A percentile compares a stretch with the other conserved stretches of the same genome.
Evolutionary conservation across 2,329 filamentous ascomycete species (phyloP).

Genomic region (Phialophora expanda): DNA sequence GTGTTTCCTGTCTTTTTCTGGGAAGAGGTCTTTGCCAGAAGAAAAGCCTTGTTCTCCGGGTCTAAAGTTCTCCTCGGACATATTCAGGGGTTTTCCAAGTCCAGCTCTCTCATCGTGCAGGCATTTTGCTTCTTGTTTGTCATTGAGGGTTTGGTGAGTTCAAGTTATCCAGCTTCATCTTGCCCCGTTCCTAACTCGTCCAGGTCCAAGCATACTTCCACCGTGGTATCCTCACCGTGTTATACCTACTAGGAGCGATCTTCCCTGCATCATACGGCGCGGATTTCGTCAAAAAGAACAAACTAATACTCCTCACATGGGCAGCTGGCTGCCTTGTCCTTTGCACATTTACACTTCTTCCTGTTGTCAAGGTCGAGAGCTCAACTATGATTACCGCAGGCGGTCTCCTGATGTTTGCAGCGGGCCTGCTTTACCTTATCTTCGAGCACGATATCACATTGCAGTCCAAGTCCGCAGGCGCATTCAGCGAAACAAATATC

Average conservation of each 20-base stretch:
- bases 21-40: conserved; percentile 88
- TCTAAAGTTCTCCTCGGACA: conserved; percentile 71
- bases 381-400: conserved; percentile 76
- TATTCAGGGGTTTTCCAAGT: conserved; percentile 64
- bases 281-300: conserved; percentile 71
- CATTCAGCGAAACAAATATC: conserved; percentile 33
- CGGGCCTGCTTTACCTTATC: conserved; percentile 77
- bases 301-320: conserved; percentile 72
- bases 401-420: conserved; percentile 74
- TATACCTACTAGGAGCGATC: conserved; percentile 75
- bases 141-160: conserved; percentile 73
- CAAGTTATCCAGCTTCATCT: background rate
- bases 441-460: conserved; percentile 71
- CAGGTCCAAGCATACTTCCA: conserved; percentile 91
- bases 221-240: conserved; percentile 80
- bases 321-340: conserved; percentile 76
- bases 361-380: conserved; percentile 83
- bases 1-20: conserved; percentile 94
- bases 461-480: conserved; percentile 44
- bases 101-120: conserved; percentile 67
- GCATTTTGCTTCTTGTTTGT: conserved; percentile 71
- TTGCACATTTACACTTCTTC: conserved; percentile 88
- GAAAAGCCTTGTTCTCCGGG: conserved; percentile 71
- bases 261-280: conserved; percentile 80
- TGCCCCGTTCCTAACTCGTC: conserved; percentile 27